phyloP scores from a whole-genome alignment of 148 eudicot species.

The Talinum fruticosum region DNA sequence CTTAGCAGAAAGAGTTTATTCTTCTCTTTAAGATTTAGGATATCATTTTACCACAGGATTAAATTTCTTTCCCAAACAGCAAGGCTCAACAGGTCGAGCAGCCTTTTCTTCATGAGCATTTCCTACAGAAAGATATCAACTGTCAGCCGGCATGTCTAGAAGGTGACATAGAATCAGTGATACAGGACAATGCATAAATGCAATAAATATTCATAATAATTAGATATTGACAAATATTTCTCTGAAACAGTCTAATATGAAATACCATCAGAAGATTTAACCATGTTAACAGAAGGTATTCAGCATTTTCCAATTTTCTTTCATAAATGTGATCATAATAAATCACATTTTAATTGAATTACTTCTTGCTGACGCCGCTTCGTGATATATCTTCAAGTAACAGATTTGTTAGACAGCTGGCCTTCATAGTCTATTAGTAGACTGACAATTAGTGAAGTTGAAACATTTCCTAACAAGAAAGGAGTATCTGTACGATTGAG shows the following conservation, averaged over 20 bases:
- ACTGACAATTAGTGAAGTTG: neutral
- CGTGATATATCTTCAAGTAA: neutral
- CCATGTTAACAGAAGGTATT: neutral
- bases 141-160: conserved; percentile 14
- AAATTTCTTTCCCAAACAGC: conserved; percentile 34
- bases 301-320: neutral
- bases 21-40: neutral
- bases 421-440: neutral
- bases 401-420: neutral
- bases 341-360: neutral
- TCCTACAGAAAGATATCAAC: conserved; percentile 41
- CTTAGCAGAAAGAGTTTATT: neutral
- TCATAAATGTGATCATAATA: neutral
- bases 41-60: conserved; percentile 37
- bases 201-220: neutral
- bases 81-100: conserved; percentile 32
- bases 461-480: neutral
- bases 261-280: neutral
- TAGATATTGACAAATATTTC: neutral
- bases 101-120: conserved; percentile 23
- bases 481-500: neutral
- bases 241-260: neutral
- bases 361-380: neutral
- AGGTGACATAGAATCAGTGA: neutral
- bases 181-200: neutral